phyloP scores from a whole-genome alignment of 192 early-diverging fungal genomes.

The Allomyces macrogynus region DNA sequence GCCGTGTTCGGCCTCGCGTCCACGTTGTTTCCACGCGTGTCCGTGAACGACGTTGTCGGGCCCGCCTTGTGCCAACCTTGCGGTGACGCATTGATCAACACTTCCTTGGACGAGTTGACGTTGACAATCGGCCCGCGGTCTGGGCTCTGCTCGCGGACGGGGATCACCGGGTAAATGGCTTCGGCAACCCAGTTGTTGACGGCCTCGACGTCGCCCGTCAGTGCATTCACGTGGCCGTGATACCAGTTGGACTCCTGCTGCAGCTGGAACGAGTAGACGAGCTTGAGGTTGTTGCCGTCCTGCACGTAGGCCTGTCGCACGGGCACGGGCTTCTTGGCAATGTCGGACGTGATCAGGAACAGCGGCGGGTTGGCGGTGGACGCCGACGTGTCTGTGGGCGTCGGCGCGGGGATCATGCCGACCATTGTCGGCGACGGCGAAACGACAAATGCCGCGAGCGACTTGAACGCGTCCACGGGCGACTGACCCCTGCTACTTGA shows the following conservation, averaged over 20 bases:
- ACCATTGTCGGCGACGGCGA: no score
- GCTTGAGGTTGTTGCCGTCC: conserved; percentile 27
- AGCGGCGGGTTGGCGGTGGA: no score
- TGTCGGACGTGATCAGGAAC: no score
- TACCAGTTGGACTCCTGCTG: conserved; percentile 68
- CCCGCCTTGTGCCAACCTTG: conserved; percentile 30
- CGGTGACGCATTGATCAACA: conserved; percentile 34
- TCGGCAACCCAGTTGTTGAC: conserved; percentile 71
- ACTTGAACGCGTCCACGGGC: no score
- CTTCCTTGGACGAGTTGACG: conserved; percentile 20
- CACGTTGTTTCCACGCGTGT: conserved; percentile 83
- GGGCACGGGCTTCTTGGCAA: conserved; percentile 22
- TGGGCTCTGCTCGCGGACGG: conserved; percentile 61
- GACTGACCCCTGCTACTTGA: no score
- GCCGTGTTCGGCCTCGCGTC: conserved; percentile 65
- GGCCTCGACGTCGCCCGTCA: conserved; percentile 35
- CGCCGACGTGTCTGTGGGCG: no score
- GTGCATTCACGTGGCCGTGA: conserved; percentile 43
- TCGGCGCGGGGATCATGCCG: no score
- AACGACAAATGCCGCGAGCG: no score
- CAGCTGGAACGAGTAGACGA: conserved; percentile 64
- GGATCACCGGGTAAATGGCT: conserved; percentile 59
- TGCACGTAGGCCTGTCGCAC: conserved; percentile 44
- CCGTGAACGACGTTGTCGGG: conserved; percentile 17
- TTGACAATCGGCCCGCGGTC: conserved; percentile 24